A percentile compares a stretch with the other conserved stretches of the same genome.
phyloP scores from a whole-genome alignment of 1,139 yeast genomes.

The Keqinozyma sinolaborantium region DNA sequence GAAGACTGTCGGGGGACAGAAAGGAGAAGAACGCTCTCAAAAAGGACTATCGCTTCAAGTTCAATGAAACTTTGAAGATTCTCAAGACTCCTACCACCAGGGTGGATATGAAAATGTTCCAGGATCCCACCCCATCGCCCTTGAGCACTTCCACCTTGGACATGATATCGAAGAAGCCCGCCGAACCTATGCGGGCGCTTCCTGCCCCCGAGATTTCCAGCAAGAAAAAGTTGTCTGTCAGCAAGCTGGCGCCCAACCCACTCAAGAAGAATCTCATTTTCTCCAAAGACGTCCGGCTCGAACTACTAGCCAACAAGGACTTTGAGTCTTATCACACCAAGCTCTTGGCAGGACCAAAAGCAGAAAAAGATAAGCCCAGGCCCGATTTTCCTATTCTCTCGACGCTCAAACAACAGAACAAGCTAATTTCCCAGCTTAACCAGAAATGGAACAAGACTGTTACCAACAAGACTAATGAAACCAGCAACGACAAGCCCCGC shows the following conservation, averaged over 20 bases:
- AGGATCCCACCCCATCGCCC: conserved; percentile 5
- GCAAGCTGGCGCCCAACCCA: conserved; percentile 4
- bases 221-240: conserved; percentile 6
- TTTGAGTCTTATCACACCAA: conserved; percentile 11
- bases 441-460: conserved; percentile 33
- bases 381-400: conserved; percentile 7
- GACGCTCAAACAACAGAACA: conserved; percentile 22
- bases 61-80: conserved; percentile 14
- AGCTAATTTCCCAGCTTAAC: conserved; percentile 32
- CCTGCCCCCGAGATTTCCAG: conserved; percentile 1
- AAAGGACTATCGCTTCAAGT: conserved; percentile 30
- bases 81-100: conserved; percentile 3
- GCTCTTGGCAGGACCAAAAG: conserved; percentile 6
- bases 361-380: conserved; percentile 2
- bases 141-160: not conserved
- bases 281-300: conserved; percentile 39
- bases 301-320: conserved; percentile 16
- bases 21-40: conserved; percentile 13
- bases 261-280: conserved; percentile 23
- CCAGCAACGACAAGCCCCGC: not conserved
- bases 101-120: conserved; percentile 2
- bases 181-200: conserved; percentile 1
- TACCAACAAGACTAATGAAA: conserved; percentile 1
- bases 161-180: not conserved
- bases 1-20: conserved; percentile 5